Evolutionary conservation across 164 flowering plant genomes (phyloP).

Genomic region (Umbilicus rupestris): DNA sequence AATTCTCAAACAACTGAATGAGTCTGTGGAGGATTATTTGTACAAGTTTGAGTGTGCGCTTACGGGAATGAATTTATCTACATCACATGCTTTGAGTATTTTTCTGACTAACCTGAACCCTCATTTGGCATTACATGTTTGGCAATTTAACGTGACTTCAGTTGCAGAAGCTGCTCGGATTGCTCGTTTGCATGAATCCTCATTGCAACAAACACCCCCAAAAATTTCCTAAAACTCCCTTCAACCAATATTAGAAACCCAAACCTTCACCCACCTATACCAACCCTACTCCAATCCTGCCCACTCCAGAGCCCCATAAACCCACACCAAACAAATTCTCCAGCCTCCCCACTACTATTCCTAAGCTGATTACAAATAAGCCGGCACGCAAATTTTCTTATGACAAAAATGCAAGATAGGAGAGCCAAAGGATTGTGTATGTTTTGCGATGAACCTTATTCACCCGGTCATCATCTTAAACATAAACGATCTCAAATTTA

Average conservation of each 20-base stretch:
- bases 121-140: not conserved
- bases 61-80: not conserved
- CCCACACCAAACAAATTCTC: too few relatives aligned
- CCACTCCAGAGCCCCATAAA: not conserved
- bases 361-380: too few relatives aligned
- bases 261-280: not conserved
- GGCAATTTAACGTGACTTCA: not conserved
- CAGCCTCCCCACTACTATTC: too few relatives aligned
- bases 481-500: not conserved
- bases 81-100: not conserved
- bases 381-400: not conserved
- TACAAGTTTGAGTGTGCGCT: not conserved
- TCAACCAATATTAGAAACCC: not conserved
- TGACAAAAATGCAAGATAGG: conserved; percentile 13
- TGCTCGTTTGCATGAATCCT: too few relatives aligned
- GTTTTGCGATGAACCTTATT: not conserved
- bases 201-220: not conserved
- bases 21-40: not conserved
- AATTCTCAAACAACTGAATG: not conserved
- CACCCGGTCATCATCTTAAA: not conserved
- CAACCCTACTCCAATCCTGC: too few relatives aligned
- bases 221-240: not conserved
- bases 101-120: not conserved
- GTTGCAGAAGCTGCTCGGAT: not conserved
- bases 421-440: not conserved